Evolutionary conservation across 345 rosid genomes (phyloP), one percentile per base, ranked within the genome.

Genomic region (Kernera saxatilis): DNA sequence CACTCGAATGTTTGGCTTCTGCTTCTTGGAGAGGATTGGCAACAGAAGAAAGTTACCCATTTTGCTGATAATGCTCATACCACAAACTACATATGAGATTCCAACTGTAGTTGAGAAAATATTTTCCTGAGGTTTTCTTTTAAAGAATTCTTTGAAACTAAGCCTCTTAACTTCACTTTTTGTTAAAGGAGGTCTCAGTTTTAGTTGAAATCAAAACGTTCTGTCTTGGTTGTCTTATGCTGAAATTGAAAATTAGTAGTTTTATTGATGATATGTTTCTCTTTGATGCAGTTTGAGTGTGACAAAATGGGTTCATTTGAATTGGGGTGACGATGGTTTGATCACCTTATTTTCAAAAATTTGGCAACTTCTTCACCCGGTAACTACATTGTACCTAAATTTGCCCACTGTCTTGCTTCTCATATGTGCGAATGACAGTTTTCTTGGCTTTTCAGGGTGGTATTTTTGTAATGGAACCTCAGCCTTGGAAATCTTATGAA

Each of bases 301-400:
- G 44, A 78, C 99, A n/a, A 94, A 94, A 57, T 94, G 99, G 99
- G 81, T 94, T 80, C 99, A 94, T 64, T 78, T 94, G 78, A 94
- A 94, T 67, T 91, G 98, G 98, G 97, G 98, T 25, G 98, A 94
- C 32, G 96, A 91, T 59, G 98, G 98, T 40, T 67, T 94, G 75
- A 84, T 91, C 68, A 82, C 87, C 21, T 78, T 84, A 51, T 94
- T 94, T 66, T 74, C 88, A 6, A 89, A 82, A 78, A 81, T 89
- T 57, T 89, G 96, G 96, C 85, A 36, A 22, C 95, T 88, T 79
- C 98, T 94, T 41, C 76, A 62, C 32, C 90, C 85, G 81, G 99
- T 94, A 80, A 81, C 55, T 52, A 41, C 10, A 12, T 2, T 15
- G 0, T 29, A 19, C 56, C 43, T 5, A 4, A 33, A 12, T 15